A percentile compares a stretch with the other conserved stretches of the same genome.
These are phyloP conservation scores for Ambrosia hybrid DNA, from an alignment of 140 eudicot genomes.

Conservation along the genomic window DNA sequence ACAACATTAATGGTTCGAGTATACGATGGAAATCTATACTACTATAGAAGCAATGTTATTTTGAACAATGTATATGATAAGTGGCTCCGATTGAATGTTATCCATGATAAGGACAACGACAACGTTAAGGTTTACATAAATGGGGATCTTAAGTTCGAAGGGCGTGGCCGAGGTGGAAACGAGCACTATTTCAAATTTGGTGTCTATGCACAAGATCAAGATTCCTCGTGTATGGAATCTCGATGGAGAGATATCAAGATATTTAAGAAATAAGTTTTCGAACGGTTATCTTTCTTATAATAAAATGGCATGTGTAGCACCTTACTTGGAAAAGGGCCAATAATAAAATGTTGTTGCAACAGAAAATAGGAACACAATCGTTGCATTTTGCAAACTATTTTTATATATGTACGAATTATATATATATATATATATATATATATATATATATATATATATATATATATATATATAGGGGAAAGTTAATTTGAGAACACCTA, in stretches of 20 bases:
- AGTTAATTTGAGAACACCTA: too few species aligned
- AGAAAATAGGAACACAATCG: too few species aligned
- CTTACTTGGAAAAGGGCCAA: too few species aligned
- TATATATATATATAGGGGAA: too few species aligned
- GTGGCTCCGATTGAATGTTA: conserved; percentile 51
- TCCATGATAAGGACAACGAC: conserved; percentile 33
- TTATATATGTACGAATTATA: too few species aligned
- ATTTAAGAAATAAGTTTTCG: conserved; percentile 5
- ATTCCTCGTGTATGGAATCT: conserved; percentile 46
- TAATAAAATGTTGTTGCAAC: too few species aligned
- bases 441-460: too few species aligned
- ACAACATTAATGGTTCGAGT: conserved; percentile 45
- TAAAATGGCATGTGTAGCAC: too few species aligned
- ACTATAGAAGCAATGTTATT: conserved; percentile 26
- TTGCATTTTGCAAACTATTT: too few species aligned
- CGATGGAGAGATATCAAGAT: conserved; percentile 47
- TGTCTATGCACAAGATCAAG: conserved; percentile 34
- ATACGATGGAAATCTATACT: conserved; percentile 34
- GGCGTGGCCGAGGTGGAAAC: conserved; percentile 31
- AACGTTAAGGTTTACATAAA: conserved; percentile 35
- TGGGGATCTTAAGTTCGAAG: conserved; percentile 32
- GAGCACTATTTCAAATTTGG: conserved; percentile 49
- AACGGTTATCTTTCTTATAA: background rate
- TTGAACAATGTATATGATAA: conserved; percentile 24
- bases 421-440: too few species aligned